Percentiles rank a stretch among this genome's conserved stretches.
Conservation (phyloP, 345 rosid species). For the Salix udensis region DNA sequence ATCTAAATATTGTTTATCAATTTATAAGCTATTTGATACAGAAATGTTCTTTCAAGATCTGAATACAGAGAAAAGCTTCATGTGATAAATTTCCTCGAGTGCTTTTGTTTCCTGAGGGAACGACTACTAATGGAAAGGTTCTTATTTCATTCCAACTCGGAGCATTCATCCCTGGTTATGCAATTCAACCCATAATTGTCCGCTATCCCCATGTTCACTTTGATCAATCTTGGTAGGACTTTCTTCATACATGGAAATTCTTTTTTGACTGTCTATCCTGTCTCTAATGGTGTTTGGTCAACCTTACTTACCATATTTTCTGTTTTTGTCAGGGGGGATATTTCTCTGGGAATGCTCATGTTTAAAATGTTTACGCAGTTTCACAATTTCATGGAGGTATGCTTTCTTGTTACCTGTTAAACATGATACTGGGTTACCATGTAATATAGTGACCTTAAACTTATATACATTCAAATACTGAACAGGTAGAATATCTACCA, state of each 20-base stretch:
- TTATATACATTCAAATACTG: slow-evolving; percentile 9
- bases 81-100: slow-evolving; percentile 75
- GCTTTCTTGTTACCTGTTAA: neutral
- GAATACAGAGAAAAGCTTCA: slow-evolving; percentile 96
- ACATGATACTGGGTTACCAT: neutral
- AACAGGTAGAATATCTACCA: slow-evolving; percentile 91
- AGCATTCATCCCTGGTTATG: slow-evolving; percentile 81
- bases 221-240: slow-evolving; percentile 92
- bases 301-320: slow-evolving; percentile 8
- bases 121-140: slow-evolving; percentile 84
- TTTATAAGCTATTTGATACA: slow-evolving; percentile 89
- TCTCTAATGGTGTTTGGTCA: slow-evolving; percentile 2
- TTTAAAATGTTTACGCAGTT: slow-evolving; percentile 96
- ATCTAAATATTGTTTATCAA: slow-evolving; percentile 46
- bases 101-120: slow-evolving; percentile 95
- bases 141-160: slow-evolving; percentile 92
- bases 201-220: slow-evolving; percentile 97
- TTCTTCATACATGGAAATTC: slow-evolving; percentile 4
- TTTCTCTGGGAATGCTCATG: slow-evolving; percentile 79
- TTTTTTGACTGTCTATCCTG: neutral
- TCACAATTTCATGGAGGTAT: slow-evolving; percentile 98
- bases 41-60: slow-evolving; percentile 87
- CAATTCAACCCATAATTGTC: slow-evolving; percentile 83
- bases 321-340: slow-evolving; percentile 51
- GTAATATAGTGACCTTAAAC: neutral